Evolutionary conservation across 2,329 filamentous ascomycete species (phyloP).

Genomic region (Pseudohalonectria lignicola): DNA sequence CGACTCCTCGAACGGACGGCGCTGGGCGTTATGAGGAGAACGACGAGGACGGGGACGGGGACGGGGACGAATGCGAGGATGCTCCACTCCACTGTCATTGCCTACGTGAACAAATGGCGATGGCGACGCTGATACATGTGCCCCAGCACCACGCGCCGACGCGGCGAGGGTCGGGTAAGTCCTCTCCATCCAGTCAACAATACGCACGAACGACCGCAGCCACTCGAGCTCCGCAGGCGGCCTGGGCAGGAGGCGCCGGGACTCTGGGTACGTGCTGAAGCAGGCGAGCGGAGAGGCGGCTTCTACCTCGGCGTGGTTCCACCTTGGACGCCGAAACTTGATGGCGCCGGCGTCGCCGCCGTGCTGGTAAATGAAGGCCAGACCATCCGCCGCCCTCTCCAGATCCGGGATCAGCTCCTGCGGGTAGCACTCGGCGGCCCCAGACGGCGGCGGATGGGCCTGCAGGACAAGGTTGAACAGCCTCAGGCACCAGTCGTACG

Average conservation of each 20-base stretch:
- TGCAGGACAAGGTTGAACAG: not conserved
- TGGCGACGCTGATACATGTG: too few relatives aligned
- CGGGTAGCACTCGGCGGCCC: not conserved
- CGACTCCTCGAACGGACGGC: too few relatives aligned
- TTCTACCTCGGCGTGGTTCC: not conserved
- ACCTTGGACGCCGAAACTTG: not conserved
- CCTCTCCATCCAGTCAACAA: not conserved
- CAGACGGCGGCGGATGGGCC: not conserved
- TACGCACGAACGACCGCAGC: not conserved
- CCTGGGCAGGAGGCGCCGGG: not conserved
- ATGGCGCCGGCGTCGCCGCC: not conserved
- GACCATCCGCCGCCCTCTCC: not conserved
- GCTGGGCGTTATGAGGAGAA: too few relatives aligned
- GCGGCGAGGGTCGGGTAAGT: too few relatives aligned
- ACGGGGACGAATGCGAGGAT: not conserved
- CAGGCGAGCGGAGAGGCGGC: not conserved
- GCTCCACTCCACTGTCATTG: not conserved
- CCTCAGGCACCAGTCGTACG: not conserved
- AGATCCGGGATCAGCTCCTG: not conserved
- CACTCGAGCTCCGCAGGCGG: not conserved
- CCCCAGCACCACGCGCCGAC: too few relatives aligned
- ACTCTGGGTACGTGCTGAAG: not conserved
- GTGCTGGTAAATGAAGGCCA: not conserved
- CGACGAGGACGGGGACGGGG: too few relatives aligned
- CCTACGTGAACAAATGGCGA: not conserved